Conservation (phyloP, 2,329 filamentous ascomycete genomes). For the Colletotrichum sp. region DNA sequence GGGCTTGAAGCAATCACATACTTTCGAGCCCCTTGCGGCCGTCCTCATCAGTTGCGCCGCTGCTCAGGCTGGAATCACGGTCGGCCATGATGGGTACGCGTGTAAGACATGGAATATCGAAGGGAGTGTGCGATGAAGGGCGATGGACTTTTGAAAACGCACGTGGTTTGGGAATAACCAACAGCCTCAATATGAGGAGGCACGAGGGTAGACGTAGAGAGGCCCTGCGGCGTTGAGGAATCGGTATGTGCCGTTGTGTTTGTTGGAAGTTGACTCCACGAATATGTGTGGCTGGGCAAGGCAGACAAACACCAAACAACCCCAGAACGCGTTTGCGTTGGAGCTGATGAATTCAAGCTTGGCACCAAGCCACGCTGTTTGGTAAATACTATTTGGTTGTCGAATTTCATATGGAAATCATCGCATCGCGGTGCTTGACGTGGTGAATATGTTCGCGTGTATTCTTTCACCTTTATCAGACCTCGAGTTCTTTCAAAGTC, state of each 20-base stretch:
- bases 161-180: background rate
- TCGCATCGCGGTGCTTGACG: background rate
- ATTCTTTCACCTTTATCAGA: too few relatives aligned
- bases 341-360: too few relatives aligned
- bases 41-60: background rate
- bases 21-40: background rate
- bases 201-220: background rate
- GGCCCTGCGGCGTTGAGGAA: background rate
- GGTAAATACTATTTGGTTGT: background rate
- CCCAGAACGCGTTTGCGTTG: background rate
- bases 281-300: background rate
- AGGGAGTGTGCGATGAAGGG: background rate
- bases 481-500: too few relatives aligned
- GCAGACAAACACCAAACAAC: background rate
- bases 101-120: background rate
- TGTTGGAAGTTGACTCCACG: background rate
- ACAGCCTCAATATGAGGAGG: background rate
- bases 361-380: too few relatives aligned
- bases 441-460: too few relatives aligned
- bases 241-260: background rate
- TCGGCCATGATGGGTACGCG: background rate
- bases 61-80: background rate
- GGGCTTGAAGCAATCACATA: background rate
- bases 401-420: background rate
- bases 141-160: background rate